A percentile compares a stretch with the other conserved stretches of the same genome.
Conservation (phyloP, 1,284 basidiomycete genomes). For the Volvariella volvacea region DNA sequence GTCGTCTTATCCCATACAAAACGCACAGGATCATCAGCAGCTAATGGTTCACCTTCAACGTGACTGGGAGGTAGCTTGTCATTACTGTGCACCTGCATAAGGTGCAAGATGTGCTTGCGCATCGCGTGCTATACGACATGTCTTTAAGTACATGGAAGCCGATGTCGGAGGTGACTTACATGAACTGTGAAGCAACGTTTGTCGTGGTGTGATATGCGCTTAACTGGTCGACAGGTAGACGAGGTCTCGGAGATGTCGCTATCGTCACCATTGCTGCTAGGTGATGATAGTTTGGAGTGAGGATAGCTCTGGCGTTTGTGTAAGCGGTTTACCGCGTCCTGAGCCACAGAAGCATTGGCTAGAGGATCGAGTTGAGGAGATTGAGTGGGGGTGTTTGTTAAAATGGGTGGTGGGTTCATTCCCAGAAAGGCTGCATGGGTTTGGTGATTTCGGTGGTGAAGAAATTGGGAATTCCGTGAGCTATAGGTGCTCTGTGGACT, state of each 20-base stretch:
- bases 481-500: background rate
- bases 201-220: constrained; percentile 53
- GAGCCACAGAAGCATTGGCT: no score
- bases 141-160: constrained; percentile 8
- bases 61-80: constrained; percentile 56
- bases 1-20: constrained; percentile 73
- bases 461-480: constrained; percentile 1
- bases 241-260: constrained; percentile 28
- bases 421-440: constrained; percentile 8
- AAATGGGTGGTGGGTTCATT: constrained; percentile 2
- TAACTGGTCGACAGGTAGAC: constrained; percentile 26
- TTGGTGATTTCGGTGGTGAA: constrained; percentile 2
- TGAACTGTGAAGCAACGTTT: constrained; percentile 58
- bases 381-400: background rate
- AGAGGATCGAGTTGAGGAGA: background rate
- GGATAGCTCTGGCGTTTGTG: no score
- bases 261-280: constrained; percentile 29
- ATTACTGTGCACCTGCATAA: constrained; percentile 51
- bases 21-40: constrained; percentile 46
- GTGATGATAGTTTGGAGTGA: constrained; percentile 14
- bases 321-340: no score
- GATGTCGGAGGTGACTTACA: constrained; percentile 26
- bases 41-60: constrained; percentile 40
- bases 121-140: constrained; percentile 51
- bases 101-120: constrained; percentile 50